These are phyloP conservation scores for Penicillium tannophilum DNA, from an alignment of 495 filamentous ascomycete species.

Conservation along the genomic window DNA sequence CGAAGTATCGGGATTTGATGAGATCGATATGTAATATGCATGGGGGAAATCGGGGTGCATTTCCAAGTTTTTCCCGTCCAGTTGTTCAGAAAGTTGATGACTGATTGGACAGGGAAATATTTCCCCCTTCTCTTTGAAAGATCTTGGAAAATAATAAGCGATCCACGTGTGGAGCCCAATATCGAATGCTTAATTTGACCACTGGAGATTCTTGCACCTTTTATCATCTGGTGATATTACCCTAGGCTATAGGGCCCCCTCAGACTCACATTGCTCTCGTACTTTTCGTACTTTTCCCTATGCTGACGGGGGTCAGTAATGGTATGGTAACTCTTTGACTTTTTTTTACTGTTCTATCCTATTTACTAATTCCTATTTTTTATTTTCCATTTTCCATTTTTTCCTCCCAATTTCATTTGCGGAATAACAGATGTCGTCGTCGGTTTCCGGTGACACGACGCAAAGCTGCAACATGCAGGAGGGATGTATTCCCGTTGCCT, in stretches of 20 bases:
- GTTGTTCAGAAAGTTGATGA: slow-evolving; percentile 10
- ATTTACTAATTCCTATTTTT: neutral
- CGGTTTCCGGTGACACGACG: slow-evolving; percentile 24
- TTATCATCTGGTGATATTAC: neutral
- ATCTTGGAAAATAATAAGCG: slow-evolving; percentile 20
- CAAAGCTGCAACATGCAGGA: slow-evolving; percentile 20
- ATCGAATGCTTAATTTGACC: slow-evolving; percentile 28
- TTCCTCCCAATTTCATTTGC: too few species aligned
- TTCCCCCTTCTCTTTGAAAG: slow-evolving; percentile 12
- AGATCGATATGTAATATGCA: slow-evolving; percentile 1
- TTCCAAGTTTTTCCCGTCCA: slow-evolving; percentile 18
- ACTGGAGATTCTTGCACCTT: neutral
- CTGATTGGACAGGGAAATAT: slow-evolving; percentile 31
- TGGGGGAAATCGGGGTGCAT: slow-evolving; percentile 24
- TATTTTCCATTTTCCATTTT: neutral
- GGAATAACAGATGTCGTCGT: slow-evolving; percentile 13
- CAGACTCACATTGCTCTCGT: neutral
- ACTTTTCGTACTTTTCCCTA: neutral
- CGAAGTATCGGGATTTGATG: slow-evolving; percentile 21
- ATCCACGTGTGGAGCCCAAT: slow-evolving; percentile 19
- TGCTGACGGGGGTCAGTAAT: neutral
- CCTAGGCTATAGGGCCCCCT: too few species aligned
- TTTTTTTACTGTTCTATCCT: neutral
- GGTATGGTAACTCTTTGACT: neutral
- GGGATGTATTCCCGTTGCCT: slow-evolving; percentile 17